Conservation (phyloP, 2,329 filamentous ascomycete genomes). For the Geoglossum cookeanum region DNA sequence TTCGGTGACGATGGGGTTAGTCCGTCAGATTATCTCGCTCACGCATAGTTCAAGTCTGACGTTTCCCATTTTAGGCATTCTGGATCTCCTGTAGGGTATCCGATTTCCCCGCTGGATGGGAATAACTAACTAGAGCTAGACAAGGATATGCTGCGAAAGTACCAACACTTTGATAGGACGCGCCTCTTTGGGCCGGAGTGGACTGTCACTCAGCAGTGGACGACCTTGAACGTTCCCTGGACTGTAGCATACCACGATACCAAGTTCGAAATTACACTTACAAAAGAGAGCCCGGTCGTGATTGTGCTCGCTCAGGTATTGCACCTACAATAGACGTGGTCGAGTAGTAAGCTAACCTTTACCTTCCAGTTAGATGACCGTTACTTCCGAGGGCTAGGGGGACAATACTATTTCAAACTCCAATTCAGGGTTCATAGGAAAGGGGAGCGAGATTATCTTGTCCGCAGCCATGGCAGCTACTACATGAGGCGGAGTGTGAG, state of each 20-base stretch:
- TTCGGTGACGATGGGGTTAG: conserved; percentile 55
- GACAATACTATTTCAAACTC: conserved; percentile 36
- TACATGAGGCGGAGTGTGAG: conserved; percentile 57
- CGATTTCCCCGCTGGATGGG: neutral
- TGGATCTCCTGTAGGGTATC: conserved; percentile 31
- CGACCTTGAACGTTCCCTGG: conserved; percentile 39
- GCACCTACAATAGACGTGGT: neutral
- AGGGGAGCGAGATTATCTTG: conserved; percentile 39
- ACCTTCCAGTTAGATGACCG: conserved; percentile 31
- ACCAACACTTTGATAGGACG: conserved; percentile 40
- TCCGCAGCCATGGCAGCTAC: conserved; percentile 34
- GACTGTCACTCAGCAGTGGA: conserved; percentile 42
- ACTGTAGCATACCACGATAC: conserved; percentile 40
- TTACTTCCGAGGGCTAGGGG: conserved; percentile 38
- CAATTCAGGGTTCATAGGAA: conserved; percentile 40
- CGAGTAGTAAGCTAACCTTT: conserved; percentile 7
- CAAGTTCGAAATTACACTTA: conserved; percentile 36
- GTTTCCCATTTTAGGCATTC: conserved; percentile 23
- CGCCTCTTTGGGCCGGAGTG: conserved; percentile 40
- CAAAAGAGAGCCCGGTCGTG: conserved; percentile 32
- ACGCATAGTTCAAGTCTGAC: conserved; percentile 21
- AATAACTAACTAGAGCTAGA: conserved; percentile 13
- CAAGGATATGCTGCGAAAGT: conserved; percentile 36
- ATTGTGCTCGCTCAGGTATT: conserved; percentile 35
- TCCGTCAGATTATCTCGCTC: conserved; percentile 18